phyloP scores from a whole-genome alignment of 768 basidiomycete species.

The Mycena olivaceomarginata region DNA sequence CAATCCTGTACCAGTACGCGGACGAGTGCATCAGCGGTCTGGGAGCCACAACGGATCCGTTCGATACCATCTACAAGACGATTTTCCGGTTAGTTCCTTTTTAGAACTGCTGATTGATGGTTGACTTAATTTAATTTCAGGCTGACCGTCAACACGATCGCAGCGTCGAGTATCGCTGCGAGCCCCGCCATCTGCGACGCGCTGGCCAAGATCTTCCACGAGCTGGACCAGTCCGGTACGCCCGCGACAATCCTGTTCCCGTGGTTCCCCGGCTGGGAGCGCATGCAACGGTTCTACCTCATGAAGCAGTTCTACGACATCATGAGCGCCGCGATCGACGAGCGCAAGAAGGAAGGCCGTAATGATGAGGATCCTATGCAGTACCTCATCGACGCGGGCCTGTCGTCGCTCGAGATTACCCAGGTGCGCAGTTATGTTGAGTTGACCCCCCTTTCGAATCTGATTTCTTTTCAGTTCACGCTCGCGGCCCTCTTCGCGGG shows the following conservation, averaged over 20 bases:
- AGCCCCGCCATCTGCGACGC: neutral
- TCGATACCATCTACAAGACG: slow-evolving; percentile 9
- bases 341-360: neutral
- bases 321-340: neutral
- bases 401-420: slow-evolving; percentile 25
- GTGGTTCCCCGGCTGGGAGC: slow-evolving; percentile 7
- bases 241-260: slow-evolving; percentile 1
- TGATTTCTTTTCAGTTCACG: neutral
- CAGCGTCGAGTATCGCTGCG: slow-evolving; percentile 11
- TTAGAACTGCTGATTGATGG: too few species aligned
- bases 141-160: slow-evolving; percentile 19
- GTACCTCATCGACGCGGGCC: slow-evolving; percentile 13
- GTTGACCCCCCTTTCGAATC: too few species aligned
- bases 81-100: neutral
- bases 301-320: slow-evolving; percentile 29
- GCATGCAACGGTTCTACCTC: slow-evolving; percentile 18
- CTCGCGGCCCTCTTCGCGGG: slow-evolving; percentile 31
- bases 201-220: neutral
- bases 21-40: slow-evolving; percentile 3
- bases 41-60: slow-evolving; percentile 2
- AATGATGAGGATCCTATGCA: slow-evolving; percentile 18
- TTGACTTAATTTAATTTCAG: slow-evolving; percentile 2
- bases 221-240: neutral
- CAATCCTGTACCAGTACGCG: slow-evolving; percentile 17
- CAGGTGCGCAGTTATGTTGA: slow-evolving; percentile 2